Base-by-base conservation (phyloP, 1,284 basidiomycete species). In the Bjerkandera adusta region DNA sequence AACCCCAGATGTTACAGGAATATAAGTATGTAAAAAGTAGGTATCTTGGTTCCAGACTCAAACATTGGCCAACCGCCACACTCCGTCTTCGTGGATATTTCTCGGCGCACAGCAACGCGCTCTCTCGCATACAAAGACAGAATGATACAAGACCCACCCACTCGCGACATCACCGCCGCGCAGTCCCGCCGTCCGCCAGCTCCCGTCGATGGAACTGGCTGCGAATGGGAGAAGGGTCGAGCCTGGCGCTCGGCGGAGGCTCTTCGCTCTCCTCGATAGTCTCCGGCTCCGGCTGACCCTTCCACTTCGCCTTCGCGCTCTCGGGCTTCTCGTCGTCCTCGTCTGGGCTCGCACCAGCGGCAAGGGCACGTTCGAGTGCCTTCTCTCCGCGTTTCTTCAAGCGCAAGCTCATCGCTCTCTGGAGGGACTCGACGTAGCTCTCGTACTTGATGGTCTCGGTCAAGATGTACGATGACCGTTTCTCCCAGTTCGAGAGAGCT, bases 391-490 rank as follows among this genome's bases (percentile, higher is more conserved):
- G 80, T 62, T 84, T 90, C 70, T 89, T 90, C 48, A 94, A 68
- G 37, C 92, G 81, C 32, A 93, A 75, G 5, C 71, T 69, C 79
- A 95, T 94, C 20, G 88, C 92, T 13, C 74, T 68, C 60, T 86
- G 80, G 22, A 99, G 72, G 5, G 89, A 89, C 52, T 97, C 92
- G 49, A 94, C 85, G 66, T 99, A 99, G n/a, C 87, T 89, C 44
- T 92, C 85, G 67, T 97, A 99, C 65, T 98, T 98, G 63, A 93
- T 89, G 40, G 93, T 90, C 68, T 99, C 96, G 12, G 86, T 82
- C 46, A 95, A 73, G 35, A 98, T 71, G 64, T 92, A 91, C 60
- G 90, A 84, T 6, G 88, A 91, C 63, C 91, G 94, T 58, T 85
- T 85, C 64, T 92, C 89, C 93, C 95, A 99, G 64, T 99, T 99